Evolutionary conservation across 495 filamentous ascomycete species (phyloP), one percentile per base, ranked within the genome.

Genomic region (Hyaloscypha finlandica): DNA sequence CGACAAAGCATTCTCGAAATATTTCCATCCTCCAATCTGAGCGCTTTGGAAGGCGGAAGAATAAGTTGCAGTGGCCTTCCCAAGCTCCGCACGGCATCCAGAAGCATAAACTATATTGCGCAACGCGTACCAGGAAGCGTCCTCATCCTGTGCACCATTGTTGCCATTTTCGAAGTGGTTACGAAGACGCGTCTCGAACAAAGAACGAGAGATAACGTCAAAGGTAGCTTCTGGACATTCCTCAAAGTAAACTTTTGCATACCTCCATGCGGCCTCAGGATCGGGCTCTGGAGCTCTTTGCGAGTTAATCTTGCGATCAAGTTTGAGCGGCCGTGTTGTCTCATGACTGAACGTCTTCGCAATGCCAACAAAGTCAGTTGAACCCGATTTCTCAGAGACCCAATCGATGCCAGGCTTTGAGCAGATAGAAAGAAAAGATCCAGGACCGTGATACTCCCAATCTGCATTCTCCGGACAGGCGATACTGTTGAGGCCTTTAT

Each of bases 401-500:
- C 67, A 69, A 39, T 60, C 20, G n/a, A 69, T 51, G n/a, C 62
- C 67, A n/a, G 62, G 11, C 19, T 63, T 58, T 4, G 67, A 69
- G 53, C 67, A 69, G 22, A 69, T 65, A 31, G 67, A 69, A 14
- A 69, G 54, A 32, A 29, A 69, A 12, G 67, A 69, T 6, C 45
- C 42, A 6, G 67, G 67, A 2, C 67, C 67, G n/a, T n/a, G n/a
- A n/a, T n/a, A n/a, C n/a, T n/a, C n/a, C n/a, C n/a, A n/a, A n/a
- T n/a, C n/a, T n/a, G n/a, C n/a, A n/a, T n/a, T n/a, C n/a, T n/a
- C n/a, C n/a, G n/a, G n/a, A n/a, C n/a, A n/a, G n/a, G n/a, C n/a
- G n/a, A n/a, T n/a, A n/a, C n/a, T n/a, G n/a, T n/a, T n/a, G n/a
- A n/a, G n/a, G n/a, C n/a, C n/a, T n/a, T n/a, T n/a, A n/a, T n/a